Evolutionary conservation across 306 rosid species (phyloP), one percentile per base, ranked within the genome.

Genomic region (Arachis stenosperma): DNA sequence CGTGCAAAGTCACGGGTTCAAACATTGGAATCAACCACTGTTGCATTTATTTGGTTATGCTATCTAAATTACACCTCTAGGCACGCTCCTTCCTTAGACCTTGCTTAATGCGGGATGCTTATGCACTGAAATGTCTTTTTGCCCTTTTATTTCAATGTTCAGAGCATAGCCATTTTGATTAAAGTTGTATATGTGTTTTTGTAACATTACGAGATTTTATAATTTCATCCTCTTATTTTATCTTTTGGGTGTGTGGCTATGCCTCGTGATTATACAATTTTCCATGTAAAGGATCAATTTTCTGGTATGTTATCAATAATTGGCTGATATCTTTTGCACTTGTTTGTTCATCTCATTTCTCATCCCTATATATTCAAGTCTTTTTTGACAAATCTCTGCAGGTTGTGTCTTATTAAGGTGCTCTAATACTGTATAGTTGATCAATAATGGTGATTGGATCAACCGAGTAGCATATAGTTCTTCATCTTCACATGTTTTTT

Each of bases 381-480:
- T 56, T 63, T 63, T 40, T 62, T 22, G 60, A 27, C 59, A 65
- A 51, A 61, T 6, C 14, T 63, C 59, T 71, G 75, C 76, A 66
- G 81, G 81, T 80, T 78, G 65, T 81, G 51, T 6, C 50, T 6
- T 70, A 46, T 55, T 61, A 12, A 68, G 56, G 5, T 54, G 42
- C 79, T 43, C 11, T 15, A 4, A 27, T 48, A 29, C 44, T 62
- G 46, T 5, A 29, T 47, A 54, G 42, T 12, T 72, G 43, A 65
- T n/a, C 41, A 53, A 63, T 46, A 56, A 78, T 76, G 83, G 74
- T 70, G 42, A 77, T 78, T 14, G 33, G 80, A 79, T 64, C 71
- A 47, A 65, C 79, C 75, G 77, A 47, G 74, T 59, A 64, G 64
- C 55, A 59, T 46, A 83, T 67, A 69, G 51, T 58, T 71, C 46